Percentiles rank a stretch among this genome's conserved stretches.
These are phyloP conservation scores for Zizania latifolia DNA, from an alignment of 176 grass and related monocot species.

Conservation along the genomic window DNA sequence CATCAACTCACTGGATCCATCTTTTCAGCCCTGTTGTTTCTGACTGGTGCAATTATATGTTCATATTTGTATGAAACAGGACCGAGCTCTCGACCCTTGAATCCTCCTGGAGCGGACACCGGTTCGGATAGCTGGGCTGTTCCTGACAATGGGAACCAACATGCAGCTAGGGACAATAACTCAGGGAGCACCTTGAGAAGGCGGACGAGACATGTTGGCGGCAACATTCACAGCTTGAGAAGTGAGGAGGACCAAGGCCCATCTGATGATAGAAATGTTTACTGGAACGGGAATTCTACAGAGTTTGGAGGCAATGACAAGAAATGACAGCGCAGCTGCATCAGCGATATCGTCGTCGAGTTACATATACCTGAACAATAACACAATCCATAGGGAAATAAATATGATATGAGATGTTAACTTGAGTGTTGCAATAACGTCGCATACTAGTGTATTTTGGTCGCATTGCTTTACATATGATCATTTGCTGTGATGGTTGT, in stretches of 20 bases:
- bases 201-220: conserved; percentile 47
- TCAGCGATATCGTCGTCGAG: background rate
- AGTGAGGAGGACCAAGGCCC: conserved; percentile 37
- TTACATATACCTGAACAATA: background rate
- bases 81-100: conserved; percentile 14
- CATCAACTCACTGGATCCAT: background rate
- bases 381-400: background rate
- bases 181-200: conserved; percentile 26
- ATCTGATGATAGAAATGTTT: conserved; percentile 63
- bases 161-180: background rate
- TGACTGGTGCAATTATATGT: background rate
- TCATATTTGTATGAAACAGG: conserved; percentile 26
- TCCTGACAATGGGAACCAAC: conserved; percentile 19
- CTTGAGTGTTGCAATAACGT: background rate
- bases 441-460: background rate
- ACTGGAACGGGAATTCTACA: conserved; percentile 98
- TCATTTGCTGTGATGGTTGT: background rate
- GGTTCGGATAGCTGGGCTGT: background rate
- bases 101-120: conserved; percentile 10
- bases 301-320: conserved; percentile 79
- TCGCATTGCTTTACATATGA: background rate
- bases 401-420: background rate
- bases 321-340: conserved; percentile 7
- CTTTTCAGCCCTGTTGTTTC: background rate
- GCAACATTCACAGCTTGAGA: conserved; percentile 80